Evolutionary conservation across 441 rosid species (phyloP).

Genomic region (Pelargonium myrrhifolium): DNA sequence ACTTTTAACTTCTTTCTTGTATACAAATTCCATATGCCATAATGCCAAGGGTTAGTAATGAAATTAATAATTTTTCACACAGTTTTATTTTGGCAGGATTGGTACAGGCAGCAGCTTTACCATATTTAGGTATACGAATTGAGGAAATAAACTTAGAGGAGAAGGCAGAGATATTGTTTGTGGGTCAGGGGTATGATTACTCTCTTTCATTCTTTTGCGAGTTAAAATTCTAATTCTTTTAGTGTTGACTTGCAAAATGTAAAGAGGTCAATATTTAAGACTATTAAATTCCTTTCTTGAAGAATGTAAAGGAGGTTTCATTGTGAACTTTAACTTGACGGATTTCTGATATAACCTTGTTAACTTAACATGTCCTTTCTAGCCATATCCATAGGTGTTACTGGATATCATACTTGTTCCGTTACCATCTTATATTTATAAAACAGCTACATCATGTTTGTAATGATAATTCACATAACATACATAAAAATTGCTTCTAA

Average conservation of each 20-base stretch:
- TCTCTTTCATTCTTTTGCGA: not conserved
- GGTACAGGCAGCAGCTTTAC: slow-evolving; percentile 54
- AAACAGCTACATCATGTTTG: not conserved
- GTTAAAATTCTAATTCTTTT: not conserved
- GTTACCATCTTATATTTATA: not conserved
- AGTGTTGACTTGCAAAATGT: not conserved
- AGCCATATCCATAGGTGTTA: not conserved
- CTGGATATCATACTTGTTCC: not conserved
- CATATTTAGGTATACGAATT: slow-evolving; percentile 49
- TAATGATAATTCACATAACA: not conserved
- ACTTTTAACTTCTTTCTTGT: too few relatives aligned
- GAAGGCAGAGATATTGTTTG: slow-evolving; percentile 69
- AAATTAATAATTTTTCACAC: slow-evolving; percentile 56
- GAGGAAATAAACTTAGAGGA: slow-evolving; percentile 71
- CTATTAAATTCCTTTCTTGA: not conserved
- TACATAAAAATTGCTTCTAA: not conserved
- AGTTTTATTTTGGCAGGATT: slow-evolving; percentile 97
- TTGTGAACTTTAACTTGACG: not conserved
- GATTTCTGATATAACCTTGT: not conserved
- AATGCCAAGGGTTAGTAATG: too few relatives aligned
- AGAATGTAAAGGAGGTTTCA: not conserved
- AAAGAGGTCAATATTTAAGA: not conserved
- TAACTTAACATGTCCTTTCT: not conserved
- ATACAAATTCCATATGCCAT: too few relatives aligned
- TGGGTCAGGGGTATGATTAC: slow-evolving; percentile 64